Evolutionary conservation across 2,329 filamentous ascomycete genomes (phyloP), one percentile per base, ranked within the genome.

Genomic region (Xylariaceae sp.): DNA sequence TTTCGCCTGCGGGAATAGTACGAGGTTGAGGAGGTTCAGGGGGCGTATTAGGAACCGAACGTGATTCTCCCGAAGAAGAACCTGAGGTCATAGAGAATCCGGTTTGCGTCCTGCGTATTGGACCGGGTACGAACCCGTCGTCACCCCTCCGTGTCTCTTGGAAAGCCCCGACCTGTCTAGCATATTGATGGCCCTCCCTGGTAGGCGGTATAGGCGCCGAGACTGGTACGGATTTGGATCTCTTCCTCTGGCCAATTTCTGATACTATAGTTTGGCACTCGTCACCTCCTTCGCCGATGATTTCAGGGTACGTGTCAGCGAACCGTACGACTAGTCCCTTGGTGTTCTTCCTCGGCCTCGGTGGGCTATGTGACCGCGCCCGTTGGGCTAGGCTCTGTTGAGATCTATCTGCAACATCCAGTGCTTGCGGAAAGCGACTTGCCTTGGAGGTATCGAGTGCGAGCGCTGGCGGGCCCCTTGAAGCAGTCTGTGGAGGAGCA

Each of bases 261-360:
- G 85, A 78, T 1, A 87, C 83, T 1, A 90, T 89, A 7, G 82
- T 77, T 51, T 90, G 86, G 52, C 89, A 88, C 72, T 96, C 92
- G 68, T 97, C 93, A 32, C 93, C 93, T 55, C 93, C 93, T 73
- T 93, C 88, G 45, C 93, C 93, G 68, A 98, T 97, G 59, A 96
- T 75, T 45, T 91, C 89, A 6, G 93, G 92, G 52, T 82, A 79
- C 9, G 81, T 82, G 64, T 90, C 85, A 50, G 82, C 83, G 67
- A 97, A 97, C 53, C 81, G 84, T 37, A 97, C 93, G 3, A 78
- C 78, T 59, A 95, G 77, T 9, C 89, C 89, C 72, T 90, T 71
- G 32, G 32, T 37, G 21, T 67, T 54, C 48, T 67, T 90, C 68
- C 82, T 84, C 48, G 75, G 78, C 20, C 74, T 75, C 20, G 75